Evolutionary conservation across 805 yeast genomes (phyloP).

Genomic region (Starmerella vaccinii): DNA sequence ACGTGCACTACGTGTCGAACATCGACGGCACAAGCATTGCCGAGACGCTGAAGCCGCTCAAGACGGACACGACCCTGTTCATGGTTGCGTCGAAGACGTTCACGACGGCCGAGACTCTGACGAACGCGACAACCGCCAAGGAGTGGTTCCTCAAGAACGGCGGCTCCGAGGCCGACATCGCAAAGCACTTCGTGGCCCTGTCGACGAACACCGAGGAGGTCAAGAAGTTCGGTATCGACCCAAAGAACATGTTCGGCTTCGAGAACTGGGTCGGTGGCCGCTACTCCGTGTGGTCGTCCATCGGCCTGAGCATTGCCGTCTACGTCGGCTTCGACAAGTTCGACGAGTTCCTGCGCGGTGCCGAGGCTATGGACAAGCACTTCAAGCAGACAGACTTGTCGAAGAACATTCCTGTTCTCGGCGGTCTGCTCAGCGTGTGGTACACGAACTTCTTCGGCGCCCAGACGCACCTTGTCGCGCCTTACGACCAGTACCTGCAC

Average conservation of each 20-base stretch:
- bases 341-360: slow-evolving; percentile 87
- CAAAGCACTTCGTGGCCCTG: slow-evolving; percentile 95
- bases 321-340: slow-evolving; percentile 95
- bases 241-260: slow-evolving; percentile 96
- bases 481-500: slow-evolving; percentile 97
- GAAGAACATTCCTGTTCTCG: slow-evolving; percentile 83
- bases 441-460: slow-evolving; percentile 97
- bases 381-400: slow-evolving; percentile 75
- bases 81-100: slow-evolving; percentile 94
- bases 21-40: slow-evolving; percentile 97
- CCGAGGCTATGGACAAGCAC: slow-evolving; percentile 93
- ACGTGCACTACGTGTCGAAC: slow-evolving; percentile 91
- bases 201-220: slow-evolving; percentile 91
- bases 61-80: slow-evolving; percentile 80
- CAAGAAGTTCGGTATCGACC: slow-evolving; percentile 89
- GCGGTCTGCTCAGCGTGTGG: slow-evolving; percentile 94
- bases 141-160: slow-evolving; percentile 78
- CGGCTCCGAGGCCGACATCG: slow-evolving; percentile 59
- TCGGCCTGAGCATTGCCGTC: slow-evolving; percentile 89
- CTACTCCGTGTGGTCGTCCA: slow-evolving; percentile 99
- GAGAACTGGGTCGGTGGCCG: slow-evolving; percentile 99
- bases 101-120: slow-evolving; percentile 96
- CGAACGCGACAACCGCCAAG: slow-evolving; percentile 94
- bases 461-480: slow-evolving; percentile 96
- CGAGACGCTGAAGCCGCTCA: slow-evolving; percentile 65